Percentiles rank a stretch among this genome's conserved stretches.
Evolutionary conservation across 257 asterid species (phyloP).

Genomic region (Solanum tacnaense): DNA sequence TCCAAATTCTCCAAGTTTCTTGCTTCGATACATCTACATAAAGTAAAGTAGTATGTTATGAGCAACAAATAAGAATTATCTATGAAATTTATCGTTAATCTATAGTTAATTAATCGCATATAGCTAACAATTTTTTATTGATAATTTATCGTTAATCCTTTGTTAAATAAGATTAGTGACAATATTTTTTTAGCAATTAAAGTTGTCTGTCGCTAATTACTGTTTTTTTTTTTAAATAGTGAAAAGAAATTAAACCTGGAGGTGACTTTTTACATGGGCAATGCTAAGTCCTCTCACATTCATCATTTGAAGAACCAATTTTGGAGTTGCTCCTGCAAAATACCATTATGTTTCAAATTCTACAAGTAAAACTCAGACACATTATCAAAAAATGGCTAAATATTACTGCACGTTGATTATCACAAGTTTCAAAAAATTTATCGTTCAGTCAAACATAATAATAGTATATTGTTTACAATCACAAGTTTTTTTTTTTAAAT

Average conservation of each 20-base stretch:
- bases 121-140: not conserved
- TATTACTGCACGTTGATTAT: not conserved
- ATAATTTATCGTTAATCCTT: not conserved
- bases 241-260: constrained; percentile 46
- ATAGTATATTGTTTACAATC: not conserved
- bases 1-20: constrained; percentile 85
- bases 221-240: not conserved
- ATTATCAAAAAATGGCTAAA: not conserved
- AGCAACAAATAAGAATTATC: not conserved
- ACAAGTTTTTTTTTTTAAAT: too few relatives aligned
- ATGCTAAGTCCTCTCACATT: constrained; percentile 79
- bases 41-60: not conserved
- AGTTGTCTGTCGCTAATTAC: not conserved
- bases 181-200: not conserved
- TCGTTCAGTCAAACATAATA: not conserved
- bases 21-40: constrained; percentile 76
- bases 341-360: not conserved
- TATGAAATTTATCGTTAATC: not conserved
- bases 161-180: not conserved
- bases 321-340: constrained; percentile 83
- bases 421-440: not conserved
- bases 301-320: constrained; percentile 88
- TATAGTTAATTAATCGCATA: not conserved
- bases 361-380: not conserved
- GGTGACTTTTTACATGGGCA: constrained; percentile 93